Evolutionary conservation across 371 early-diverging fungal species (phyloP).

Genomic region (Mucor piriformis): DNA sequence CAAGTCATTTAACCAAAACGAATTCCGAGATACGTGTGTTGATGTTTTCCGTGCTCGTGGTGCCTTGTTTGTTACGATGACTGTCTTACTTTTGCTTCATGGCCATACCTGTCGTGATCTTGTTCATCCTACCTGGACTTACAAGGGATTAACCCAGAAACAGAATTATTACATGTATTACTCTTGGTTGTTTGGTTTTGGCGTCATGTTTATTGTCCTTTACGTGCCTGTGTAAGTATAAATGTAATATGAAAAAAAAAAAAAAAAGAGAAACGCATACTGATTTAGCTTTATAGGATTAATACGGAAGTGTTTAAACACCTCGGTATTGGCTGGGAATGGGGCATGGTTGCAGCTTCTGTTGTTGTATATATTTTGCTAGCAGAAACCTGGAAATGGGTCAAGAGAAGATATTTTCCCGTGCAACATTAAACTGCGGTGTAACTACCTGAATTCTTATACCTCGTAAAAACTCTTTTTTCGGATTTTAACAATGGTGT

Average conservation of each 20-base stretch:
- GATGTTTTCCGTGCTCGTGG: conserved; percentile 75
- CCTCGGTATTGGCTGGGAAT: conserved; percentile 69
- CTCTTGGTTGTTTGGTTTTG: conserved; percentile 55
- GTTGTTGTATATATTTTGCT: conserved; percentile 60
- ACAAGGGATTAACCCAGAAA: conserved; percentile 37
- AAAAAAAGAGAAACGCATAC: no score
- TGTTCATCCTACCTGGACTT: conserved; percentile 58
- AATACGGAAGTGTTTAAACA: conserved; percentile 74
- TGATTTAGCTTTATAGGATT: conserved; percentile 41
- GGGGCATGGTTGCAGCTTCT: conserved; percentile 70
- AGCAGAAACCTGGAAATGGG: conserved; percentile 58
- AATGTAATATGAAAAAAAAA: no score
- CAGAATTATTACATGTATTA: conserved; percentile 63
- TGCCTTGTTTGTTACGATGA: conserved; percentile 67
- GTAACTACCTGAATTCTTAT: not conserved
- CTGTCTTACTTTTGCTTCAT: conserved; percentile 68
- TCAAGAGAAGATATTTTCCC: conserved; percentile 30
- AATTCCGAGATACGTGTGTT: conserved; percentile 49
- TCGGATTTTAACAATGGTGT: not conserved
- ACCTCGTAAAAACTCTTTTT: not conserved
- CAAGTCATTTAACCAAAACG: conserved; percentile 19
- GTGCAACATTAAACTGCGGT: not conserved
- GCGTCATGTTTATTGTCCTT: conserved; percentile 61
- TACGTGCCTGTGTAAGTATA: conserved; percentile 65
- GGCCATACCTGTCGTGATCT: conserved; percentile 74